Evolutionary conservation across 495 filamentous ascomycete species (phyloP), one percentile per base, ranked within the genome.

Genomic region (Penicillium daleae): DNA sequence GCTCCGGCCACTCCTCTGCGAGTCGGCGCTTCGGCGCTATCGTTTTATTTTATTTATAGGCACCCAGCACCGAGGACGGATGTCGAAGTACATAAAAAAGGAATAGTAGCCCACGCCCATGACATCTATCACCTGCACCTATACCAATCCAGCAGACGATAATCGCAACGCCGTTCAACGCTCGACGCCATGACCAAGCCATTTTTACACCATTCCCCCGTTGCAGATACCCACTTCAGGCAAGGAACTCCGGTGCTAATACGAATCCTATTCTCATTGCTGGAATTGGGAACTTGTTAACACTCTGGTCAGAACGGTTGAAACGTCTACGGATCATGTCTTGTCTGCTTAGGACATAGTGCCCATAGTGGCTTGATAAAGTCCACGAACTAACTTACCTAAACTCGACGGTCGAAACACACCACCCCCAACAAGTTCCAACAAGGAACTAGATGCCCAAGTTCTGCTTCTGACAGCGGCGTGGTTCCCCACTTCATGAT

Each of bases 41-140:
- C 40, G 59, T 68, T 62, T 62, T 52, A 22, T 22, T n/a, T 57
- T 56, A 67, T 65, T 63, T 65, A 57, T 62, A 64, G 59, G 35
- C 32, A 35, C 4, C 21, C 13, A 24, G 42, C 10, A 46, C 19
- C 2, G 35, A 39, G 35, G 13, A 17, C 35, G 35, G 35, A 39
- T 10, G 12, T 17, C 35, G 15, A 12, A 26, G 42, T 50, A 7
- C n/a, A 60, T 33, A 29, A 17, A 31, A 50, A 27, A 46, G 42
- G 24, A 24, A 46, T 10, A 26, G 4, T 27, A 2, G 21, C 12
- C 4, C 24, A 29, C 46, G 8, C 19, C 29, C n/a, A 40, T 35
- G 50, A 33, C 56, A 49, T 44, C 64, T 39, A 55, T 58, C 26
- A 24, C 17, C 49, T 50, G 42, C 29, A 46, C 15, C 35, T 49